A percentile compares a stretch with the other conserved stretches of the same genome.
Evolutionary conservation across 768 basidiomycete genomes (phyloP).

Genomic region (Cystobasidium ongulense): DNA sequence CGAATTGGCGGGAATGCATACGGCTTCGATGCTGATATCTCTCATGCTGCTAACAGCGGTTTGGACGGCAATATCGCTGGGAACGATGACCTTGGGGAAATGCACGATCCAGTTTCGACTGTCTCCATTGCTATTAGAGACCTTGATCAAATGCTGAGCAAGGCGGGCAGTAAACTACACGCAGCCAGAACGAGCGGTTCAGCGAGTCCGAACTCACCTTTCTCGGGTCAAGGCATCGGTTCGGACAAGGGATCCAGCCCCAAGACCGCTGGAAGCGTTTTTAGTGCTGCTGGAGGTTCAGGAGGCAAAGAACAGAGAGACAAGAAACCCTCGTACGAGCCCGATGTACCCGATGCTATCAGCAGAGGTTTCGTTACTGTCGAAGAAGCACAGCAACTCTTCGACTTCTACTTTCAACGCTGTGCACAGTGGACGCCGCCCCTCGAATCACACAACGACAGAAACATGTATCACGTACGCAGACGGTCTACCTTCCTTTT

Average conservation of each 20-base stretch:
- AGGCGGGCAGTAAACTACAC: neutral
- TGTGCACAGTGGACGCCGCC: conserved; percentile 28
- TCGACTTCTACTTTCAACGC: conserved; percentile 30
- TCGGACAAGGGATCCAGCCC: conserved; percentile 4
- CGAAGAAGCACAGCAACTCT: conserved; percentile 26
- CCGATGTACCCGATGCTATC: conserved; percentile 30
- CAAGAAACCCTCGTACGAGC: conserved; percentile 6
- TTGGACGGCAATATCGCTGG: neutral
- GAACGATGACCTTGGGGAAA: neutral
- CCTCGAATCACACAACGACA: conserved; percentile 12
- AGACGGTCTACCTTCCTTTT: conserved; percentile 30
- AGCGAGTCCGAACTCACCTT: conserved; percentile 2
- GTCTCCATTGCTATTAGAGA: conserved; percentile 16
- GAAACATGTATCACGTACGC: conserved; percentile 30
- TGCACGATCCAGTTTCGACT: conserved; percentile 10
- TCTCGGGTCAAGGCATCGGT: neutral
- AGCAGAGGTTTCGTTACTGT: conserved; percentile 13
- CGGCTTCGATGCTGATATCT: conserved; percentile 8
- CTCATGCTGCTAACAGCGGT: neutral
- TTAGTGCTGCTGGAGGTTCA: neutral
- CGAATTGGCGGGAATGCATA: neutral
- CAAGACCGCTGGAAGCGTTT: neutral
- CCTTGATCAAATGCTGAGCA: neutral
- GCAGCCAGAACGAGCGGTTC: neutral
- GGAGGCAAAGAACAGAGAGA: neutral